Evolutionary conservation across 75 land plant genomes (phyloP), one percentile per base, ranked within the genome.

Genomic region (Adiantum capillusveneris): DNA sequence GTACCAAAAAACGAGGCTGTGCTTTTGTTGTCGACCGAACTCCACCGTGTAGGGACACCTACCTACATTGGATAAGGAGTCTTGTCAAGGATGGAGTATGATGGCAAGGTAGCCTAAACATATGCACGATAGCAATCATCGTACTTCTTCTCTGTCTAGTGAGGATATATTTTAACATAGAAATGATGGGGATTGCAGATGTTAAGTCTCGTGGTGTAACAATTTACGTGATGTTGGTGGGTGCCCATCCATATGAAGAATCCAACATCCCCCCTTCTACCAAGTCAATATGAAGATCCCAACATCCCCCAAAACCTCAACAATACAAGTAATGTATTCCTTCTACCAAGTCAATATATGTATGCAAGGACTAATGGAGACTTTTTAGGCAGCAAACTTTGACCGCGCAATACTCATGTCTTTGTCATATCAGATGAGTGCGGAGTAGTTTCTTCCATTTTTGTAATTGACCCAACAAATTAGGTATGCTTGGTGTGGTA

Each of bases 131-230:
- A n/a, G n/a, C n/a, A n/a, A n/a, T n/a, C n/a, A n/a, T n/a, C n/a
- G n/a, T n/a, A n/a, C n/a, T n/a, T n/a, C n/a, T n/a, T n/a, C n/a
- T n/a, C n/a, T n/a, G n/a, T n/a, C n/a, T n/a, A n/a, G n/a, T n/a
- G 42, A 9, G 42, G 13, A 39, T 13, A 39, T 39, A 39, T 9
- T 39, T 39, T 9, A 39, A 39, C 7, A 39, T 9, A 9, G 12
- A 13, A 9, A 9, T 39, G 13, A 29, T 69, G 22, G 73, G 86
- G 94, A 82, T 88, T 59, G 86, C 94, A 63, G 94, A 88, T 70
- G 94, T 88, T 22, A 85, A 90, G 94, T 88, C 94, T 1, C 86
- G 86, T 62, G 94, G 94, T 28, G 94, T 88, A 51, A 88, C 94
- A 20, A 70, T 88, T 19, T 88, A 88, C 63, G 94, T 88, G 51